Base-by-base conservation (phyloP, 1,284 basidiomycete species). In the Tremellales sp. region DNA sequence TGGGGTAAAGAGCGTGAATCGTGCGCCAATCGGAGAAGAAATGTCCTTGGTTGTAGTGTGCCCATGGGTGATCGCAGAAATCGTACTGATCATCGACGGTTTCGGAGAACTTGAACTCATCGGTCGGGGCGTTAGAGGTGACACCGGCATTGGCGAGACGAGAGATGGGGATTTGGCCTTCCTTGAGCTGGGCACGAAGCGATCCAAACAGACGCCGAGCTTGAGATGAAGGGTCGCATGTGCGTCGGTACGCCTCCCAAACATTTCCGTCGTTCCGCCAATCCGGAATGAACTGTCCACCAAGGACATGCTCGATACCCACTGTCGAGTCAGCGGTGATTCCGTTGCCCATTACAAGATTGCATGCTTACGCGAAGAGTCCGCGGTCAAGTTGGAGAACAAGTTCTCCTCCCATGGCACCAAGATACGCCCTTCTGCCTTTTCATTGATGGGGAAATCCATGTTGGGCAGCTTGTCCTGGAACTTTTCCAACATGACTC, bases 1-100 rank as follows among this genome's bases (percentile, higher is more conserved):
- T 82, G 4, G 92, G 92, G 72, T 89, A 92, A 13, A 93, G 78
- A 1, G 82, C 82, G 12, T 86, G 81, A 50, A 93, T 85, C 0
- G 85, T 88, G 17, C 92, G 79, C 86, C 89, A 94, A 70, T 97
- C 92, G 17, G 87, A 89, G 80, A 94, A 97, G 73, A 94, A 96
- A 68, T 90, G 90, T 7, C 91, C 90, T 67, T 96, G 91, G 39
- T 80, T 80, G 65, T 86, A 85, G 62, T 86, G 89, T 25, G 86
- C 84, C 75, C 87, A 85, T 0, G 92, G 91, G 40, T 83, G 78
- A 24, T 77, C 68, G 73, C 92, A 97, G 63, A 87, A 92, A 63
- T 92, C 84, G 56, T 82, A 80, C 17, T 78, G 76, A 51, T 82
- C 78, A 43, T 86, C 84, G 2, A 84, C 82, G 5, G 70, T 73